These are phyloP conservation scores for Patellaria atrata DNA, from an alignment of 495 filamentous ascomycete genomes.

Conservation along the genomic window DNA sequence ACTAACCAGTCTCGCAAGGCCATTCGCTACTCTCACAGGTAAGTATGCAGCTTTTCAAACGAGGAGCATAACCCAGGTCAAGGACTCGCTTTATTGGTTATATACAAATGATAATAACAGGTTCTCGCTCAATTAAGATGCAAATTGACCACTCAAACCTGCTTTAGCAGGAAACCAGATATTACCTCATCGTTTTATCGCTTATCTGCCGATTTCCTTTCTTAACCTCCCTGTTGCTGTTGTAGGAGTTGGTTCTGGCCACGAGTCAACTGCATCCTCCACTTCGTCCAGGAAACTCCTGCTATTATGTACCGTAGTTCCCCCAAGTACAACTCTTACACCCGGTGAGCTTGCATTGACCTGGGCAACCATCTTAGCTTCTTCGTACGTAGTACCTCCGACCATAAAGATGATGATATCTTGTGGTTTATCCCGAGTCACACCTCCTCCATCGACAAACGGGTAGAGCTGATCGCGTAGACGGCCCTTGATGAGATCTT, in stretches of 20 bases:
- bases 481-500: conserved; percentile 83
- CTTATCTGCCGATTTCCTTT: conserved; percentile 42
- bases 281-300: conserved; percentile 60
- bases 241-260: conserved; percentile 58
- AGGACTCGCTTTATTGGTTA: too few species aligned
- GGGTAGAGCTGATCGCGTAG: conserved; percentile 76
- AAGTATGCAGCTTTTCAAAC: too few species aligned
- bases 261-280: conserved; percentile 36
- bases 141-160: too few species aligned
- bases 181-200: not conserved
- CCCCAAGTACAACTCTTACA: conserved; percentile 73
- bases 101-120: too few species aligned
- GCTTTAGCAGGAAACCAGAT: too few species aligned
- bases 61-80: too few species aligned
- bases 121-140: too few species aligned
- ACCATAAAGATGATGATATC: conserved; percentile 91
- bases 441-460: conserved; percentile 73
- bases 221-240: conserved; percentile 60
- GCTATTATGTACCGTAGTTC: conserved; percentile 75
- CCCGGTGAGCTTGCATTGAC: conserved; percentile 86
- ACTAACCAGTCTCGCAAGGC: too few species aligned
- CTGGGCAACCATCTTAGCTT: conserved; percentile 84
- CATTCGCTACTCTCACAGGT: too few species aligned
- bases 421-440: conserved; percentile 85
- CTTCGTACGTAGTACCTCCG: conserved; percentile 87